These are phyloP conservation scores for Favolaschia claudopus DNA, from an alignment of 768 basidiomycete species.

Conservation along the genomic window DNA sequence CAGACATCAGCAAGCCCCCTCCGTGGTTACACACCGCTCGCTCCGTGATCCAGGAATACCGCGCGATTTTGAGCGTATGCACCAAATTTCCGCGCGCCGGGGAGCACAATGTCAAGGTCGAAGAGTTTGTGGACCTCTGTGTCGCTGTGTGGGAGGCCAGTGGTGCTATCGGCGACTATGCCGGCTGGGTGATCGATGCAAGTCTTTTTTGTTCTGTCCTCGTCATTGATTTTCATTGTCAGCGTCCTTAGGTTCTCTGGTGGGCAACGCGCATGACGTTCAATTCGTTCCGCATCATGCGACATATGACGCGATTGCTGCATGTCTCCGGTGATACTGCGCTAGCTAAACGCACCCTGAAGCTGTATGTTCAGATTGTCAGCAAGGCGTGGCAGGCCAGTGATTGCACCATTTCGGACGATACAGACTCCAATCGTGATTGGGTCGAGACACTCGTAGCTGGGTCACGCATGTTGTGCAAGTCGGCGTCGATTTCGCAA, in stretches of 20 bases:
- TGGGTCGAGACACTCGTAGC: conserved; percentile 84
- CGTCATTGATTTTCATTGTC: conserved; percentile 1
- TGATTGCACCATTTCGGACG: conserved; percentile 46
- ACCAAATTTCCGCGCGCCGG: conserved; percentile 87
- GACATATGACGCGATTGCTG: conserved; percentile 83
- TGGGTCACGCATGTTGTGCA: conserved; percentile 81
- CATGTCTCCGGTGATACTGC: conserved; percentile 64
- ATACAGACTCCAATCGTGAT: conserved; percentile 68
- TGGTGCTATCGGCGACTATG: conserved; percentile 66
- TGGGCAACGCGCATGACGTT: conserved; percentile 95
- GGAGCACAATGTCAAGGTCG: conserved; percentile 77
- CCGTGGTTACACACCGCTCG: conserved; percentile 73
- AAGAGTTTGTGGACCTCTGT: conserved; percentile 83
- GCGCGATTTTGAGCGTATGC: conserved; percentile 67
- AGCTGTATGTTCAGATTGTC: conserved; percentile 85
- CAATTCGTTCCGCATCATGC: conserved; percentile 85
- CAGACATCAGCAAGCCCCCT: conserved; percentile 42
- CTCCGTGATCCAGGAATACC: conserved; percentile 75
- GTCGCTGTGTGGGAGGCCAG: conserved; percentile 84
- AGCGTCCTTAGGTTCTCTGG: conserved; percentile 75
- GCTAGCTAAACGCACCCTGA: conserved; percentile 77
- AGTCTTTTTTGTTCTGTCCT: conserved; percentile 38
- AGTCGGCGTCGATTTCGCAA: conserved; percentile 42
- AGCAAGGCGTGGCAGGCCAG: conserved; percentile 80
- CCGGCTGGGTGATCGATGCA: conserved; percentile 86